Base-by-base conservation (phyloP, 2,329 filamentous ascomycete genomes). In the Fulvia fulva region DNA sequence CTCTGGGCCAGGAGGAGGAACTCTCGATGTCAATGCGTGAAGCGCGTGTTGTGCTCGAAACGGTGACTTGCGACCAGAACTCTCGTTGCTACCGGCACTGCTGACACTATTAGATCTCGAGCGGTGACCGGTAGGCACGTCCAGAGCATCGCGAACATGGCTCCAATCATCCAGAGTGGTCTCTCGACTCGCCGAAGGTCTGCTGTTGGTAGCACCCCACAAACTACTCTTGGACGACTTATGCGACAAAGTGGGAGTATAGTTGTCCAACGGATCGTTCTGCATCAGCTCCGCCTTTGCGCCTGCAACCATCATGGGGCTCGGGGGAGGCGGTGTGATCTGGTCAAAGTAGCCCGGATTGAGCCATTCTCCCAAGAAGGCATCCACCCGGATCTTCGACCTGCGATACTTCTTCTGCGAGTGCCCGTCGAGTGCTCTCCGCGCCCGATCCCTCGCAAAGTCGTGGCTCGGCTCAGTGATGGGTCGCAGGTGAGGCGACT, bases 291-390 rank as follows among this genome's bases (percentile, higher is more conserved):
- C 90, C 23, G 90, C 89, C 74, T 97, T 97, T 28, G 94, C 93
- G 43, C 85, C 85, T 25, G 89, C 89, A 2, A 97, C 80, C 90
- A 99, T 95, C 76, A 94, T 83, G 3, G 87, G 84, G 2, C 91
- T 93, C 45, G 86, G 85, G 0, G 94, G 94, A 11, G 94, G 94
- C 2, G 91, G 90, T 0, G 89, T 93, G 63, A 97, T 97, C 53
- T 89, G 83, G 62, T 96, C 91, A 69, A 93, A 99, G 73, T 99
- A 99, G 70, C 92, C 88, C 1, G 91, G 90, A 1, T 89, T 90
- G 28, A 97, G 81, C 94, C 94, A 99, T 79, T 99, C 94, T 51
- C 94, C 93, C 0, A 99, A 81, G 70, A 95, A 97, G 0, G 92
- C 88, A 74, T 99, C 94, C 5, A 99, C 82, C 0, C 94, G 88